Conservation (phyloP, 106 monocot genomes). For the Dioscorea dumetorum region DNA sequence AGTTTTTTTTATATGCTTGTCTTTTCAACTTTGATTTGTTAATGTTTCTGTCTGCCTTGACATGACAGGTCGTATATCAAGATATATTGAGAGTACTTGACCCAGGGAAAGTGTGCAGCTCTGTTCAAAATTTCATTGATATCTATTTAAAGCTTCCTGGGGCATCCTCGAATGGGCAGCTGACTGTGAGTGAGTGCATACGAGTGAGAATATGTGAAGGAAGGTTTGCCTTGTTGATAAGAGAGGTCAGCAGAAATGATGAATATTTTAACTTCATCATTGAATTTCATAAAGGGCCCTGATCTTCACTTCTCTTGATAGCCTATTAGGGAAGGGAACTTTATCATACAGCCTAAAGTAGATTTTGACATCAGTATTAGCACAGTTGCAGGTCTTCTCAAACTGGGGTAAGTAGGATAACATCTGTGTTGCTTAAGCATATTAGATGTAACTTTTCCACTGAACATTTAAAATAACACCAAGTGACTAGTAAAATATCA, state of each 20-base stretch:
- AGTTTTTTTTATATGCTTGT: conserved; percentile 3
- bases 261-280: background rate
- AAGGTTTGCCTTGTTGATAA: conserved; percentile 90
- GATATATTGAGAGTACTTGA: conserved; percentile 89
- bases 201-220: conserved; percentile 99
- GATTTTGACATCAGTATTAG: conserved; percentile 98
- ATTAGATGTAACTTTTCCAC: too few species aligned
- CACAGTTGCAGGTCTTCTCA: conserved; percentile 94
- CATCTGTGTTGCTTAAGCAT: background rate
- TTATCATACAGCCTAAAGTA: conserved; percentile 94
- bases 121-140: conserved; percentile 94
- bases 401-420: conserved; percentile 61
- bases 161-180: conserved; percentile 59
- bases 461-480: too few species aligned
- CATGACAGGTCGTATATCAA: conserved; percentile 70
- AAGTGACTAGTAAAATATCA: too few species aligned
- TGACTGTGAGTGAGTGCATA: conserved; percentile 87
- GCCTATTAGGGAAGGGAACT: conserved; percentile 97
- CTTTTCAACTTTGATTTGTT: background rate
- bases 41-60: conserved; percentile 7
- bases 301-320: conserved; percentile 15
- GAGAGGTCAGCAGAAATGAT: conserved; percentile 50
- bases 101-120: conserved; percentile 78
- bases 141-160: conserved; percentile 90
- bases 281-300: conserved; percentile 4